Percentiles rank a stretch among this genome's conserved stretches.
These are phyloP conservation scores for Rhododendron kiyosumense DNA, from an alignment of 148 eudicot species.

Conservation along the genomic window DNA sequence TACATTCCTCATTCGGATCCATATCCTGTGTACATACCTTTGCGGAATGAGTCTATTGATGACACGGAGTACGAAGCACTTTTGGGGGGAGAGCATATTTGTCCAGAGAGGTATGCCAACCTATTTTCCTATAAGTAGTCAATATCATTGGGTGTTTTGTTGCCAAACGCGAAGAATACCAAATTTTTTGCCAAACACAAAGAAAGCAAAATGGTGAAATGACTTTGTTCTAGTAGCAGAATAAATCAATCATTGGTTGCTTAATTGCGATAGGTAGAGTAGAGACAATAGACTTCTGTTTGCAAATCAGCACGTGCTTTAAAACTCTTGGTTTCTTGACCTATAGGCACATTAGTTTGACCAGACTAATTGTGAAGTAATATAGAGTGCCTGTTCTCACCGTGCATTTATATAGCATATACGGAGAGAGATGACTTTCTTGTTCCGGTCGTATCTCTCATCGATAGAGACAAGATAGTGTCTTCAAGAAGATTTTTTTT, in stretches of 20 bases:
- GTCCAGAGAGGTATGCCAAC: slow-evolving; percentile 58
- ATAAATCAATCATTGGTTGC: neutral
- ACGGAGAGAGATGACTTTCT: neutral
- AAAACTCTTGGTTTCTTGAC: neutral
- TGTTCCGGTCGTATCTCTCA: too few species aligned
- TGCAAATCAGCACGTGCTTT: neutral
- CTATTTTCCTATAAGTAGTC: slow-evolving; percentile 49
- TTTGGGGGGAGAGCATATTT: slow-evolving; percentile 50
- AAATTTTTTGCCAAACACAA: neutral
- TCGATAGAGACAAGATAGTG: too few species aligned
- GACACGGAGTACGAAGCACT: slow-evolving; percentile 40
- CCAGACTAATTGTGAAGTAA: neutral
- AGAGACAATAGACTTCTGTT: neutral
- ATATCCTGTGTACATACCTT: slow-evolving; percentile 48
- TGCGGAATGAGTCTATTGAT: slow-evolving; percentile 30
- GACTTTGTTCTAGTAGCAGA: neutral
- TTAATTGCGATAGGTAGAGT: neutral
- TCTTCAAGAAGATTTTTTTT: neutral
- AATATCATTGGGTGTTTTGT: neutral
- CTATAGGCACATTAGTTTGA: neutral
- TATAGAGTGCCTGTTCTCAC: neutral
- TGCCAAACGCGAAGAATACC: neutral
- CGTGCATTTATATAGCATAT: neutral
- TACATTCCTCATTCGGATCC: slow-evolving; percentile 48
- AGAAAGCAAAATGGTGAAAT: neutral